Evolutionary conservation across 1,284 basidiomycete genomes (phyloP), one percentile per base, ranked within the genome.

Genomic region (Cutaneotrichosporon arboriforme): DNA sequence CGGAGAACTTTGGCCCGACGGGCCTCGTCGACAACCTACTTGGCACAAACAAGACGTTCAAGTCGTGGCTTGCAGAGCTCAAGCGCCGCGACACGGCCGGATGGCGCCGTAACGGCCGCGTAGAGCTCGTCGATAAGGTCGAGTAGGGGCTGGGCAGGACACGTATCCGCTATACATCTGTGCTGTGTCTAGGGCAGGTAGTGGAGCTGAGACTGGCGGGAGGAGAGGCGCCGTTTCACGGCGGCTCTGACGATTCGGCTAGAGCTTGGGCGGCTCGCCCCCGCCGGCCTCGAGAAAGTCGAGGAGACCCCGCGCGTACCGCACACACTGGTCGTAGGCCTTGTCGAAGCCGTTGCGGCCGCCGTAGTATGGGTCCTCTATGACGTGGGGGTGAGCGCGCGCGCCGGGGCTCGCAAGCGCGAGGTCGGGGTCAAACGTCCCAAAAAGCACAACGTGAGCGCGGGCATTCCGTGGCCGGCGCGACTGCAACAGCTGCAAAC

Each of bases 331-430:
- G 51, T 70, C 62, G 54, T 75, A 79, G 22, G 72, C 73, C 22
- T 54, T 58, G 23, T 78, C 74, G 51, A 79, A 79, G 8, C 77
- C 77, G 49, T 65, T 59, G 18, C 57, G 52, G 13, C 75, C 73
- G 34, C 74, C 75, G 46, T 79, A 78, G 55, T 77, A 77, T 3
- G 75, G 75, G 57, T 77, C 74, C 44, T 59, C 58, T 52, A 74
- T 72, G 0, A 56, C 51, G 33, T 60, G 50, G 34, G 31, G 37
- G 33, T 56, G 54, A 18, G 49, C 14, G 31, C 52, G 52, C 7
- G 60, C 50, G 18, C 61, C 62, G 15, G 65, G 59, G 36, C 55
- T 45, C 18, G 50, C 42, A 21, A 68, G 59, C 4, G 39, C 40
- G 23, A 65, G 52, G 49, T 60, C 60, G 17, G 66, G 67, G 46